A percentile compares a stretch with the other conserved stretches of the same genome.
These are phyloP conservation scores for Prototheca cutis DNA, from an alignment of 163 green algal genomes.

Conservation along the genomic window DNA sequence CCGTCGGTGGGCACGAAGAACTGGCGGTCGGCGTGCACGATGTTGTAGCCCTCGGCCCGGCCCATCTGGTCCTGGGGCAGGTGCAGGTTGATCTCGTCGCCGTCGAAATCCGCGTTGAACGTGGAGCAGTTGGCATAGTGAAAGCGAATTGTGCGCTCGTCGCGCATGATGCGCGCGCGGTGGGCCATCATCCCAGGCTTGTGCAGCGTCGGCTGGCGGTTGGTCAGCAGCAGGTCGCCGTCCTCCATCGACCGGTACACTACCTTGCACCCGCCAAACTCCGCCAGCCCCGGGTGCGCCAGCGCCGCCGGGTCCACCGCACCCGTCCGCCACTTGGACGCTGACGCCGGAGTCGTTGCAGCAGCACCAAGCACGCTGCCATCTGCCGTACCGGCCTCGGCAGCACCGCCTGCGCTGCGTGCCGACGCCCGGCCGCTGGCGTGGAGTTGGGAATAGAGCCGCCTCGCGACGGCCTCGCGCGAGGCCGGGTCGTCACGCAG, in stretches of 20 bases:
- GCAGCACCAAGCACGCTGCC: no score
- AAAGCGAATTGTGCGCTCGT: conserved; percentile 93
- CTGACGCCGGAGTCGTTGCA: not conserved
- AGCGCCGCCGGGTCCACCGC: conserved; percentile 1
- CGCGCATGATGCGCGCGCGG: conserved; percentile 59
- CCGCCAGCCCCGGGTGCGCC: conserved; percentile 2
- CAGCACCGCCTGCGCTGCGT: no score
- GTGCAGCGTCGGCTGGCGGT: conserved; percentile 94
- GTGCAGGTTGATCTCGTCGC: conserved; percentile 99
- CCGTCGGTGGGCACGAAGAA: conserved; percentile 95
- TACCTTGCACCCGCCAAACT: conserved; percentile 47
- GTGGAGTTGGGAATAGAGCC: not conserved
- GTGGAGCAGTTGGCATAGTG: conserved; percentile 99
- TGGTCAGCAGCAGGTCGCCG: conserved; percentile 95
- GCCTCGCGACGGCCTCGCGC: conserved; percentile 1
- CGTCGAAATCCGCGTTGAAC: conserved; percentile 99
- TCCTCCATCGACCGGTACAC: conserved; percentile 89
- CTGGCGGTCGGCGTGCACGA: conserved; percentile 90
- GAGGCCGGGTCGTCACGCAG: conserved; percentile 28
- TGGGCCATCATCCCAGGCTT: conserved; percentile 96
- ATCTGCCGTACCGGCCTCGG: no score
- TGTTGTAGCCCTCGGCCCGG: conserved; percentile 83
- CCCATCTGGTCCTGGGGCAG: conserved; percentile 76
- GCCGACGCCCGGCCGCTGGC: not conserved
- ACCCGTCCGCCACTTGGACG: not conserved